Evolutionary conservation across 148 eudicot genomes (phyloP).

Genomic region (Hydrangea macrophylla): DNA sequence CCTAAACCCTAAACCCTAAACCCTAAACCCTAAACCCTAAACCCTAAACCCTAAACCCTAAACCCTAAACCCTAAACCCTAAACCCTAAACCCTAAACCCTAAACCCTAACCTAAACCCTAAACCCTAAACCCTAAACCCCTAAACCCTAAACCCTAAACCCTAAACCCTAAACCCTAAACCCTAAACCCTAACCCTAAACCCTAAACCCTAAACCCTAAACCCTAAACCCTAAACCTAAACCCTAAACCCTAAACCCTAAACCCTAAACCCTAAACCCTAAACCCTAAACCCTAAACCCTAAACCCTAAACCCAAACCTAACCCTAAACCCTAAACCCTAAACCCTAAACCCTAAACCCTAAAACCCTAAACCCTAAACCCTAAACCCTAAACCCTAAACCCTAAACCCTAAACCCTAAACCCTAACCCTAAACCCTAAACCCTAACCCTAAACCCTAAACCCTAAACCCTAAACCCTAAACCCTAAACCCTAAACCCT

Average conservation of each 20-base stretch:
- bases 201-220: slow-evolving; percentile 19
- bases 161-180: neutral
- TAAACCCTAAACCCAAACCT: slow-evolving; percentile 27
- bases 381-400: slow-evolving; percentile 8
- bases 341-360: slow-evolving; percentile 25
- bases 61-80: slow-evolving; percentile 4
- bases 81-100: slow-evolving; percentile 2
- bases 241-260: slow-evolving; percentile 18
- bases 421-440: slow-evolving; percentile 24
- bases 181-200: slow-evolving; percentile 11
- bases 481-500: slow-evolving; percentile 31
- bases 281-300: slow-evolving; percentile 30
- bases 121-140: slow-evolving; percentile 7
- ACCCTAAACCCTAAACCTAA: slow-evolving; percentile 17
- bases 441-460: slow-evolving; percentile 23
- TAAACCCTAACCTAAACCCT: slow-evolving; percentile 3
- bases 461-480: slow-evolving; percentile 31
- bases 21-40: slow-evolving; percentile 9
- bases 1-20: slow-evolving; percentile 7
- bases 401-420: slow-evolving; percentile 26
- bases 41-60: slow-evolving; percentile 5
- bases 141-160: slow-evolving; percentile 3
- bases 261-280: slow-evolving; percentile 29
- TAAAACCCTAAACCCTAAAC: slow-evolving; percentile 19
- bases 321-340: slow-evolving; percentile 6